phyloP scores from a whole-genome alignment of 2,329 filamentous ascomycete species.

The Hymenoscyphus linearis region DNA sequence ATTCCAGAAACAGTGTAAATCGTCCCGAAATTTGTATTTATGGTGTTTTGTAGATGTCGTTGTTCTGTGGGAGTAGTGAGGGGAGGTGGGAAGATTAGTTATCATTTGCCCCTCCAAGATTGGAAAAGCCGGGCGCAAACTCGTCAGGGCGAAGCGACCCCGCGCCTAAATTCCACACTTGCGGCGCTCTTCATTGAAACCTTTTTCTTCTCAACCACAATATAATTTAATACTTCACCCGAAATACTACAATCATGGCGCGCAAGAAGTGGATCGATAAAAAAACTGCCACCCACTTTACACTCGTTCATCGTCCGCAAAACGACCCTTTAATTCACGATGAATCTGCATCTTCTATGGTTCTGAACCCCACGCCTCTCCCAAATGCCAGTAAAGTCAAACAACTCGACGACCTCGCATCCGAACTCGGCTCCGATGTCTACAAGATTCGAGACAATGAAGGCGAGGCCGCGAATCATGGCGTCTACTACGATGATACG shows the following conservation, averaged over 20 bases:
- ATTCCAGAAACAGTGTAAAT: neutral
- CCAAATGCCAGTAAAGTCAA: constrained; percentile 53
- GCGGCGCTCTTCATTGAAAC: neutral
- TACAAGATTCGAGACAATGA: constrained; percentile 75
- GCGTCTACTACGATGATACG: constrained; percentile 91
- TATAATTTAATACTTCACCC: constrained; percentile 10
- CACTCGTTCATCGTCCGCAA: constrained; percentile 91
- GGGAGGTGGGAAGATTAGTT: neutral
- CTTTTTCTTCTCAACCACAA: neutral
- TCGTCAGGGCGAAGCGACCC: neutral
- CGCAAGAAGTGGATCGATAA: constrained; percentile 59
- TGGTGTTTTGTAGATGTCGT: neutral
- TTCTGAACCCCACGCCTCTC: constrained; percentile 65
- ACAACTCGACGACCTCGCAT: constrained; percentile 68
- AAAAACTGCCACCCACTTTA: constrained; percentile 88
- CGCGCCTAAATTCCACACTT: neutral
- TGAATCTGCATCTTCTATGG: constrained; percentile 78
- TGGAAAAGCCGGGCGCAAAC: constrained; percentile 3
- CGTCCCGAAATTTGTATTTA: neutral
- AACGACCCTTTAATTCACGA: constrained; percentile 98
- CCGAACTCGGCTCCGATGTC: constrained; percentile 66
- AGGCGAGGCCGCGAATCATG: constrained; percentile 90
- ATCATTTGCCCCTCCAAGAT: neutral
- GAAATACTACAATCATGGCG: constrained; percentile 25
- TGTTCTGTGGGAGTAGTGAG: neutral